phyloP scores from a whole-genome alignment of 2,329 filamentous ascomycete genomes.

The Penicillium sp. region DNA sequence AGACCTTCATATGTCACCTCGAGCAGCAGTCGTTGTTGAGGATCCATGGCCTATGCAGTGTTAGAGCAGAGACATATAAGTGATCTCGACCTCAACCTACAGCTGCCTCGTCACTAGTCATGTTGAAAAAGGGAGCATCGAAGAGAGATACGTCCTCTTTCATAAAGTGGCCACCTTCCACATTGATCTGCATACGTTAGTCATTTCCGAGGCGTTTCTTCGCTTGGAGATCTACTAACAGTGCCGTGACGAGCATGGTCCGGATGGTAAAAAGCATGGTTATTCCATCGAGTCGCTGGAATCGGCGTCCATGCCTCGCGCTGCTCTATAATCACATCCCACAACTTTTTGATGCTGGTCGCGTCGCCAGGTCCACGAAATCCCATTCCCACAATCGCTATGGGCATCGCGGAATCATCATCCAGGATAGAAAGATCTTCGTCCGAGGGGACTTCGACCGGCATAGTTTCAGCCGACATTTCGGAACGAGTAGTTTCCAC shows the following conservation, averaged over 20 bases:
- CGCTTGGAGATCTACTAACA: no score
- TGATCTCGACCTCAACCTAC: no score
- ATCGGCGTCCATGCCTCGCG: conserved; percentile 20
- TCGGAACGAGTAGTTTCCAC: no score
- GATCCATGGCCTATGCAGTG: conserved; percentile 24
- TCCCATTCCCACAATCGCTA: conserved; percentile 25
- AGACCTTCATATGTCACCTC: conserved; percentile 28
- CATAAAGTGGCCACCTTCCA: conserved; percentile 25
- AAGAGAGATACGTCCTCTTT: conserved; percentile 25
- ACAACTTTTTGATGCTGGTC: conserved; percentile 16
- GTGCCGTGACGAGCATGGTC: conserved; percentile 22
- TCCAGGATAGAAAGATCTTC: background rate
- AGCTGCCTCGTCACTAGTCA: conserved; percentile 29
- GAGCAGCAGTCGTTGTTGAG: conserved; percentile 28
- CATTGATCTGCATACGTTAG: conserved; percentile 18
- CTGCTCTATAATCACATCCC: conserved; percentile 20
- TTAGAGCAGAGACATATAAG: no score
- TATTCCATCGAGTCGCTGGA: conserved; percentile 19
- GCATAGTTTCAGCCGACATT: no score
- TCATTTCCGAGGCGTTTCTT: no score
- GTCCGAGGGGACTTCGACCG: background rate
- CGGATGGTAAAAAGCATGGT: conserved; percentile 24
- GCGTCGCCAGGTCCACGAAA: conserved; percentile 24
- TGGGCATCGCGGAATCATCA: conserved; percentile 9
- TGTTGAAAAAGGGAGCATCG: conserved; percentile 35